Base-by-base conservation (phyloP, 177 flowering plant genomes). In the Telopea speciosissima region DNA sequence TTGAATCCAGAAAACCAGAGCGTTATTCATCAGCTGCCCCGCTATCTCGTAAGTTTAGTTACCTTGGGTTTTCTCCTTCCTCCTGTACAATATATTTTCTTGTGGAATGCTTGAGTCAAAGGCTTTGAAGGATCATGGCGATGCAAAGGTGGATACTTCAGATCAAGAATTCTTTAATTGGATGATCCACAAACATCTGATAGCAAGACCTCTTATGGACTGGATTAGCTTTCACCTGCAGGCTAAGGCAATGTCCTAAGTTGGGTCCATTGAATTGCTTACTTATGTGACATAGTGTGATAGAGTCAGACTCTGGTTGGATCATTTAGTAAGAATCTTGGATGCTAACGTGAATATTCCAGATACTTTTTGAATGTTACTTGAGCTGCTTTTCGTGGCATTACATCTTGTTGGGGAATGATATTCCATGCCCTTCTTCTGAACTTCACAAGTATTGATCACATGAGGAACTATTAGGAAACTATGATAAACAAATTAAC, bases 21-120 rank as follows among this genome's bases (percentile, higher is more conserved):
- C 93, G 99, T n/a, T 95, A 95, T 85, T 95, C 99, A 49, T 95
- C 99, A 68, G 99, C 99, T 67, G 97, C 99, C 62, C 97, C 97
- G 66, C 79, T 95, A 58, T 92, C 99, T 66, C 96, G 99, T 95
- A 84, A 86, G 96, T 81, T 75, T 68, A 14, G n/a, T 12, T 36
- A 36, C 40, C 8, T 25, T 58, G 23, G 28, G 3, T 19, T 36
- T 52, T n/a, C 11, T 70, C 33, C 59, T n/a, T 49, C 31, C 49
- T 28, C 63, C 33, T 9, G 23, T 68, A 42, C 24, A 68, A 56
- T 25, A 7, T 12, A 31, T 26, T 16, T 72, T 58, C 23, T 16
- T 31, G 21, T 28, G 66, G 21, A 63, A 28, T 63, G n/a, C 42
- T 63, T 63, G 11, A 40, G 24, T 19, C 42, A 28, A 8, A 63